Conservation (phyloP, 768 basidiomycete species). For the Panaeolus papilionaceus region DNA sequence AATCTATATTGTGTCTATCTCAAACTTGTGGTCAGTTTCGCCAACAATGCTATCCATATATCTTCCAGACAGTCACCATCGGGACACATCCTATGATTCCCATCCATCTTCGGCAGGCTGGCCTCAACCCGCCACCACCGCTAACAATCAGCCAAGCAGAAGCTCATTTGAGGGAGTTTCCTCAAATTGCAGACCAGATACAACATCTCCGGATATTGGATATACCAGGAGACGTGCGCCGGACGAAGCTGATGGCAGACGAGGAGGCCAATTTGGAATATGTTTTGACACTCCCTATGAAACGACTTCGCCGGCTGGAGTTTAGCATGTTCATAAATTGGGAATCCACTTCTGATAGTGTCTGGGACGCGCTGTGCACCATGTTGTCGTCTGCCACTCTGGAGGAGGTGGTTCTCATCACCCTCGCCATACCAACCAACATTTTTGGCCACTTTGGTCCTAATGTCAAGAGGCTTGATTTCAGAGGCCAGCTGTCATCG, state of each 20-base stretch:
- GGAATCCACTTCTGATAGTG: neutral
- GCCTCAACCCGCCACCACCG: neutral
- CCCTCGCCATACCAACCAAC: slow-evolving; percentile 9
- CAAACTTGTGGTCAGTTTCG: neutral
- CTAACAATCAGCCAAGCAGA: slow-evolving; percentile 4
- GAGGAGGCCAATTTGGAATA: neutral
- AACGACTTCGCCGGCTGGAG: neutral
- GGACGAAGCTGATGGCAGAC: neutral
- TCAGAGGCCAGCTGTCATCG: slow-evolving; percentile 8
- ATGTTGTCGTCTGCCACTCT: neutral
- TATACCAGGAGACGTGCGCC: slow-evolving; percentile 2
- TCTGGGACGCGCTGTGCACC: neutral
- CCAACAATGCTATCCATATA: slow-evolving; percentile 5
- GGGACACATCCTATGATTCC: slow-evolving; percentile 5
- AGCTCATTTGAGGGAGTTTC: slow-evolving; percentile 6
- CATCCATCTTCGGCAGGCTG: neutral
- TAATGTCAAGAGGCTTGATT: slow-evolving; percentile 4
- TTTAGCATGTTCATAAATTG: slow-evolving; percentile 9
- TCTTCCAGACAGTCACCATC: neutral
- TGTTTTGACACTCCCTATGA: slow-evolving; percentile 4
- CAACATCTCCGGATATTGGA: slow-evolving; percentile 9
- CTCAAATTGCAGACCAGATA: slow-evolving; percentile 11
- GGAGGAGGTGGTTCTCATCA: slow-evolving; percentile 3
- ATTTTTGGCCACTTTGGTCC: slow-evolving; percentile 4
- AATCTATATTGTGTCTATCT: neutral